Evolutionary conservation across 176 grass and related monocot species (phyloP), one percentile per base, ranked within the genome.

Genomic region (Triticum dicoccoides): DNA sequence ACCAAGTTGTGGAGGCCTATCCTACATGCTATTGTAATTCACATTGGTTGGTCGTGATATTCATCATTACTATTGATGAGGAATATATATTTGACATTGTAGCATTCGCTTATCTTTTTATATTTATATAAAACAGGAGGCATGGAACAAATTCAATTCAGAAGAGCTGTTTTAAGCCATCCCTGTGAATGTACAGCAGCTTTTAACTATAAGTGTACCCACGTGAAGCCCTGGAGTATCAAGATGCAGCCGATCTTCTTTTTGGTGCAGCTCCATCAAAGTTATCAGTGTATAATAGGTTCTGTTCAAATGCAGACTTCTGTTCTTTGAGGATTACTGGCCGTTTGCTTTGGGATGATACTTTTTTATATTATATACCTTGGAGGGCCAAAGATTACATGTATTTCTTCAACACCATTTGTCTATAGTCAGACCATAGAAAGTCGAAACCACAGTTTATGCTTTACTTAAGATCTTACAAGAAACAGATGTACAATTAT

Each of bases 141-240:
- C 91, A 11, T 92, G 91, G 91, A 92, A 81, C 76, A 92, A 92
- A 77, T 89, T 92, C 81, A 92, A 92, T 71, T 92, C 91, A 2
- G 91, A 92, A 77, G 87, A 92, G 84, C 91, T 92, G 20, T 92
- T 92, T 44, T 91, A 80, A 88, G 87, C 23, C 70, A 71, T 76
- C 14, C 65, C 23, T 84, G 63, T 76, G 82, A 77, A 85, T 77
- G 67, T 74, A 81, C 74, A 69, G 45, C 11, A 66, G 35, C 59
- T 80, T 80, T 84, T 80, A 87, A 59, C 56, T 21, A 59, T 21
- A 59, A 61, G 12, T 87, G 69, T 83, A 80, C 27, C 77, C 23
- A 76, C 17, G 21, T 9, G 18, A 69, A 83, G 29, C 51, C 11
- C 37, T n/a, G 47, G 69, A 62, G 75, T 32, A 76, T 70, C 30